Evolutionary conservation across 1,139 yeast genomes (phyloP).

Genomic region (Pichia sorboxylosa): DNA sequence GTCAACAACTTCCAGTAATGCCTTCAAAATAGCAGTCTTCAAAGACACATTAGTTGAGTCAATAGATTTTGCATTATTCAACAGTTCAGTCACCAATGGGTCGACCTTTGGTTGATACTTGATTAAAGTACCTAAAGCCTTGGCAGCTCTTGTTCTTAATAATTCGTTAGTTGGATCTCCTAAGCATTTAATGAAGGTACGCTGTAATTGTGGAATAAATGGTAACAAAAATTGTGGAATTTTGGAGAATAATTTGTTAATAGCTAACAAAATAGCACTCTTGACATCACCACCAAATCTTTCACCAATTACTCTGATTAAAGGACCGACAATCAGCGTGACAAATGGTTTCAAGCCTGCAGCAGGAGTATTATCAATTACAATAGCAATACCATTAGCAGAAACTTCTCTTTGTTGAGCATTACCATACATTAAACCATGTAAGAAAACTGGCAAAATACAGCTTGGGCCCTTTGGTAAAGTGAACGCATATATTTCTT

Average conservation of each 20-base stretch:
- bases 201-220: conserved; percentile 91
- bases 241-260: conserved; percentile 65
- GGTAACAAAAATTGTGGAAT: conserved; percentile 91
- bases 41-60: conserved; percentile 48
- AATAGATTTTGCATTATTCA: conserved; percentile 54
- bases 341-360: conserved; percentile 75
- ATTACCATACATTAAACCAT: conserved; percentile 91
- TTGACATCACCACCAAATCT: conserved; percentile 83
- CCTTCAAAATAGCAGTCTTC: conserved; percentile 75
- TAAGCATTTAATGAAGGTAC: conserved; percentile 89
- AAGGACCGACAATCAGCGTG: conserved; percentile 91
- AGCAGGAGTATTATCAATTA: conserved; percentile 79
- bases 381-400: conserved; percentile 81
- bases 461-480: conserved; percentile 83
- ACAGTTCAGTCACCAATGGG: conserved; percentile 76
- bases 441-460: conserved; percentile 81
- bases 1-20: conserved; percentile 70
- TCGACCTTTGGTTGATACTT: conserved; percentile 90
- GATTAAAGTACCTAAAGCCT: conserved; percentile 77
- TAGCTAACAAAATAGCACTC: conserved; percentile 79
- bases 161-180: conserved; percentile 65
- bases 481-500: conserved; percentile 64
- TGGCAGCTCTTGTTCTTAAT: conserved; percentile 78
- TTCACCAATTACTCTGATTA: conserved; percentile 96
- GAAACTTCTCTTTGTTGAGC: conserved; percentile 74